A percentile compares a stretch with the other conserved stretches of the same genome.
Evolutionary conservation across 306 rosid genomes (phyloP).

Genomic region (Begonia masoniana): DNA sequence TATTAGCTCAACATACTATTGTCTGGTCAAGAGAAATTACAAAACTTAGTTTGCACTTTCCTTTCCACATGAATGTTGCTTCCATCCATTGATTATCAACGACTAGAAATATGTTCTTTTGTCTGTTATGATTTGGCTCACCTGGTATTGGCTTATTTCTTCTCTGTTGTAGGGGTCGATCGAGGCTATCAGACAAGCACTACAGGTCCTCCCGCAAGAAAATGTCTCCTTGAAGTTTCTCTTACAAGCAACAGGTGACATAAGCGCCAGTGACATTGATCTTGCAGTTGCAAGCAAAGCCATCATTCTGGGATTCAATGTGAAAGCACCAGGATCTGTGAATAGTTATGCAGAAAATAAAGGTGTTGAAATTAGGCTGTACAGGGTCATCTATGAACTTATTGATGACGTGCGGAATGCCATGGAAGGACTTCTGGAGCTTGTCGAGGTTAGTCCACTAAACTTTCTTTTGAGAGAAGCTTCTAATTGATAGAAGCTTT

Average conservation of each 20-base stretch:
- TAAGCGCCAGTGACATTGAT: slow-evolving; percentile 81
- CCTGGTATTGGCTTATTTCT: no score
- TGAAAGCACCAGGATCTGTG: slow-evolving; percentile 67
- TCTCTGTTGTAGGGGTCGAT: slow-evolving; percentile 55
- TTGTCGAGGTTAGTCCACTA: slow-evolving; percentile 59
- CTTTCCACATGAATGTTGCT: no score
- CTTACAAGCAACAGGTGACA: slow-evolving; percentile 88
- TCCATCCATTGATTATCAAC: no score
- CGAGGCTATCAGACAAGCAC: slow-evolving; percentile 92
- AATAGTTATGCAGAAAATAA: slow-evolving; percentile 80
- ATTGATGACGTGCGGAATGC: slow-evolving; percentile 86
- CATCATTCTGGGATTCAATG: slow-evolving; percentile 74
- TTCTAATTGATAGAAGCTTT: no score
- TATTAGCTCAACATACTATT: no score
- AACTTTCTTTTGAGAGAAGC: no score
- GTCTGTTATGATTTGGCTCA: no score
- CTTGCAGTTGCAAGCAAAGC: slow-evolving; percentile 91
- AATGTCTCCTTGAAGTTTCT: slow-evolving; percentile 83
- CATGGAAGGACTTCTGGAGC: slow-evolving; percentile 92
- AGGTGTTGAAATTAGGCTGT: slow-evolving; percentile 80
- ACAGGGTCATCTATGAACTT: slow-evolving; percentile 83
- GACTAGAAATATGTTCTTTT: no score
- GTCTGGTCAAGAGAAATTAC: no score
- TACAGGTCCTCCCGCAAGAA: slow-evolving; percentile 82
- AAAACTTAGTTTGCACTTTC: no score